These are phyloP conservation scores for Stropharia rugosoannulata DNA, from an alignment of 768 basidiomycete genomes.

Conservation along the genomic window DNA sequence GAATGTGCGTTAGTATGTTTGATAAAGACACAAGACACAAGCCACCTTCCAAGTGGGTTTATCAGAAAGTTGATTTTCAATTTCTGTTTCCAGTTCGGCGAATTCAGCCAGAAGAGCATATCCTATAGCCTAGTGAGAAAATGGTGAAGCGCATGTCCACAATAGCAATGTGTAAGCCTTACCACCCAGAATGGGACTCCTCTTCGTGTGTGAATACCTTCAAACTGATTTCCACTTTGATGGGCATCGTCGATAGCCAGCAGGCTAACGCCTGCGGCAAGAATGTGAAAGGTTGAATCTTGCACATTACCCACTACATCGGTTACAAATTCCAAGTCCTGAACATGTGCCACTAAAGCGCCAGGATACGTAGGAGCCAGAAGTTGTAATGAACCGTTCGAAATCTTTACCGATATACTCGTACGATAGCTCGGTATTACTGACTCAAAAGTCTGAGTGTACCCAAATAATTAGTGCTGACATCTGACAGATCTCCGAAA, in stretches of 20 bases:
- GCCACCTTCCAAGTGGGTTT: constrained; percentile 20
- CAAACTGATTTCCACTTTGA: constrained; percentile 21
- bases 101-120: constrained; percentile 71
- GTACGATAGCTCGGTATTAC: constrained; percentile 91
- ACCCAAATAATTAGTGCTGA: neutral
- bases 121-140: constrained; percentile 47
- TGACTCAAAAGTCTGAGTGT: constrained; percentile 76
- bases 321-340: constrained; percentile 67
- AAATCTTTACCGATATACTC: constrained; percentile 57
- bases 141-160: neutral
- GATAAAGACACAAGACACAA: neutral
- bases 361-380: constrained; percentile 61
- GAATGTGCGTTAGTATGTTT: neutral
- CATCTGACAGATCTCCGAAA: neutral
- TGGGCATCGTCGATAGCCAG: constrained; percentile 37
- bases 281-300: constrained; percentile 50
- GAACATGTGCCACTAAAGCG: constrained; percentile 64
- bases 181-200: constrained; percentile 71
- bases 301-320: constrained; percentile 69
- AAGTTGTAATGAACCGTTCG: constrained; percentile 65
- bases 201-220: constrained; percentile 10
- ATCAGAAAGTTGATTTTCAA: constrained; percentile 30
- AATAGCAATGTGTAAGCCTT: constrained; percentile 1
- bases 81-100: constrained; percentile 42
- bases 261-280: constrained; percentile 47